Conservation (phyloP, 2,329 filamentous ascomycete species). For the Botrytis hyacinthi region DNA sequence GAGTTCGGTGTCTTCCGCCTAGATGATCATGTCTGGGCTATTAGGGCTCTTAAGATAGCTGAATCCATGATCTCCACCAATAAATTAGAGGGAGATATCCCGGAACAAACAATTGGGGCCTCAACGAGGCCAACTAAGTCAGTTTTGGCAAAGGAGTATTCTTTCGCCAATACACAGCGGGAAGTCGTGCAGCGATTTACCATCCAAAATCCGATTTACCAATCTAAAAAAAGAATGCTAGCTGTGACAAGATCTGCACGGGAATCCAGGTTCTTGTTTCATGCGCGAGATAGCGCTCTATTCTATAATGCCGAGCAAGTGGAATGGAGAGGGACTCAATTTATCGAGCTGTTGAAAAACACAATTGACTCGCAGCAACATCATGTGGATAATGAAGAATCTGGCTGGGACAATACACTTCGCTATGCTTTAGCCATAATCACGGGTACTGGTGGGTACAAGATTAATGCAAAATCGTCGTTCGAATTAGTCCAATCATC, state of each 20-base stretch:
- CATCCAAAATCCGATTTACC: neutral
- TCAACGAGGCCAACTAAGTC: neutral
- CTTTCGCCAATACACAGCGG: neutral
- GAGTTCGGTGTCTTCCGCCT: neutral
- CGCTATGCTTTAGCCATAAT: neutral
- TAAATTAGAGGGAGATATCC: fast-evolving
- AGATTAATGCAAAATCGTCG: neutral
- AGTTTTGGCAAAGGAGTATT: neutral
- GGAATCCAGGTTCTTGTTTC: neutral
- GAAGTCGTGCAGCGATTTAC: neutral
- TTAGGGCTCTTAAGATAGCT: neutral
- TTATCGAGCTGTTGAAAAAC: neutral
- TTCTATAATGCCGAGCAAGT: neutral
- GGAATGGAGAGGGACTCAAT: neutral
- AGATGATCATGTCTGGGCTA: neutral
- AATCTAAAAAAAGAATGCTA: neutral
- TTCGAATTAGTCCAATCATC: neutral
- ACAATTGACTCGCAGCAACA: neutral
- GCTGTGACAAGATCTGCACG: fast-evolving
- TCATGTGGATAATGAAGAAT: neutral
- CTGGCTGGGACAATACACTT: neutral
- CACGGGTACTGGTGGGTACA: neutral
- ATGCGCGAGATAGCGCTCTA: neutral
- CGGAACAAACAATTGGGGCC: fast-evolving
- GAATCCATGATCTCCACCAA: neutral